Evolutionary conservation across 2,329 filamentous ascomycete species (phyloP), one percentile per base, ranked within the genome.

Genomic region (Coniella vitis): DNA sequence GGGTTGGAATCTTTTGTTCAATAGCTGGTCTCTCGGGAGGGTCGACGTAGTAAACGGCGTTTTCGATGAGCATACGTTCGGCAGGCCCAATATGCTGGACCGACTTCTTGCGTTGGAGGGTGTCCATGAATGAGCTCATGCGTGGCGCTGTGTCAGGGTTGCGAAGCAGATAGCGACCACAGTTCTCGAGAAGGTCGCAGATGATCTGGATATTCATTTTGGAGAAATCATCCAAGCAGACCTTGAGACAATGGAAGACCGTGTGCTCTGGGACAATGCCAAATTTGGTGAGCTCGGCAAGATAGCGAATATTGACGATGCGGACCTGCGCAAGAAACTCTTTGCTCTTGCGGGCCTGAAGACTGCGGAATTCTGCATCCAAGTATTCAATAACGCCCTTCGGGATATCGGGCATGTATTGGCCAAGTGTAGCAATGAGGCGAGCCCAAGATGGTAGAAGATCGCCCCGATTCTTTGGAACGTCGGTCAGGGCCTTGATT

Each of bases 181-280:
- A 98, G 56, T 97, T 97, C 65, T 98, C 93, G 19, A 98, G 76
- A 22, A 98, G 74, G 61, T 94, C 95, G 61, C 90, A 94, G 55
- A 98, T 91, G 58, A 98, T 96, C 65, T 98, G 94, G 55, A 98
- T 96, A 61, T 98, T 98, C 87, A 96, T 96, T 53, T 91, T 81
- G 2, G 93, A 96, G 62, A 98, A 98, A 61, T 98, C 93, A 60
- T 98, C 93, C 22, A 98, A 71, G 57, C 91, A 94, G 64, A 98
- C 91, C 66, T 96, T 98, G 59, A 98, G 81, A 63, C 93, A 98
- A 63, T 98, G 93, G 63, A 98, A 98, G 47, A 98, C 94, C 55
- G 98, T 91, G 66, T 98, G 93, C 65, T 98, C 93, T 0, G 94
- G 93, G 8, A 98, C 93, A 29, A 96, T 89, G 29, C 93, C 91